A percentile compares a stretch with the other conserved stretches of the same genome.
Evolutionary conservation across 371 early-diverging fungal genomes (phyloP).

Genomic region (Rhizopus sp.): DNA sequence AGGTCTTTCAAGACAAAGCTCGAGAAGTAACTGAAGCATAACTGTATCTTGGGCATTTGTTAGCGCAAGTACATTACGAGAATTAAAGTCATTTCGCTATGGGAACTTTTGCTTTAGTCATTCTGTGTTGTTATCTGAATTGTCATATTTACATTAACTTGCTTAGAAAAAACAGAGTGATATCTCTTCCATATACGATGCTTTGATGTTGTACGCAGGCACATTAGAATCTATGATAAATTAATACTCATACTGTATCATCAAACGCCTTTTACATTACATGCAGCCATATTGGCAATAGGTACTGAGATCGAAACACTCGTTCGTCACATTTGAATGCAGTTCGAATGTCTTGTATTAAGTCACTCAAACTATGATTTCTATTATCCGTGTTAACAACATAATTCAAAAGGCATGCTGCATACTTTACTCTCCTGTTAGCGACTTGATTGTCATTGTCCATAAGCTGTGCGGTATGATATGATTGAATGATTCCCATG

Average conservation of each 20-base stretch:
- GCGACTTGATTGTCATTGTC: conserved; percentile 29
- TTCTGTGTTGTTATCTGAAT: neutral
- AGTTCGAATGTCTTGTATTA: conserved; percentile 53
- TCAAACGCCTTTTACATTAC: conserved; percentile 30
- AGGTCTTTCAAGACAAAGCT: conserved; percentile 33
- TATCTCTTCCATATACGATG: conserved; percentile 51
- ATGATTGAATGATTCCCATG: conserved; percentile 44
- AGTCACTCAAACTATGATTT: conserved; percentile 37
- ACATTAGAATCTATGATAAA: conserved; percentile 28
- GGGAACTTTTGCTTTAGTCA: neutral
- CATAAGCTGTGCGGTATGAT: conserved; percentile 46
- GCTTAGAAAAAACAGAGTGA: conserved; percentile 23
- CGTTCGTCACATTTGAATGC: conserved; percentile 55
- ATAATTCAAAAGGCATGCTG: neutral
- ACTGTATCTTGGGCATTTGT: conserved; percentile 57
- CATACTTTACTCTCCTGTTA: conserved; percentile 9
- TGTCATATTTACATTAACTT: conserved; percentile 19
- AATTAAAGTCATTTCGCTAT: conserved; percentile 31
- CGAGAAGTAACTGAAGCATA: conserved; percentile 55
- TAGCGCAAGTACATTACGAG: conserved; percentile 51
- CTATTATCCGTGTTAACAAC: conserved; percentile 3
- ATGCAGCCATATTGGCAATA: conserved; percentile 58
- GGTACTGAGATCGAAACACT: conserved; percentile 46
- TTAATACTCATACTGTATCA: conserved; percentile 10
- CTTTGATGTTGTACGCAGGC: conserved; percentile 41